Evolutionary conservation across 2,329 filamentous ascomycete genomes (phyloP).

Genomic region (Pestalotiopsis sp.): DNA sequence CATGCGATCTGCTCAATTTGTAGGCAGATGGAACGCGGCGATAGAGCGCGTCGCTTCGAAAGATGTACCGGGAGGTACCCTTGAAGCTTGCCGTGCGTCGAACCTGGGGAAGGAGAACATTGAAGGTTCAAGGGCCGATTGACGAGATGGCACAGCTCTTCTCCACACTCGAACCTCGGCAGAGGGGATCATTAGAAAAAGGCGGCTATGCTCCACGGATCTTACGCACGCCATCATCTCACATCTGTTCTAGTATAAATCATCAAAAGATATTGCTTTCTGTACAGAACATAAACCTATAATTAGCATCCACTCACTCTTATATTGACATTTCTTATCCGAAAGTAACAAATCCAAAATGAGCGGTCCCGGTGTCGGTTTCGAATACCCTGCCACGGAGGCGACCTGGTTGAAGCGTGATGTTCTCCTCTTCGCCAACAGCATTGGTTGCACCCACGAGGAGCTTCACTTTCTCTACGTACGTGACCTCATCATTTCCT

Average conservation of each 20-base stretch:
- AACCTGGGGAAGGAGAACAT: neutral
- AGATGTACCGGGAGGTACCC: neutral
- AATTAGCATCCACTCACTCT: neutral
- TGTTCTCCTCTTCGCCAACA: constrained; percentile 84
- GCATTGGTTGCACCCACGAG: constrained; percentile 80
- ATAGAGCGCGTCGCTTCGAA: neutral
- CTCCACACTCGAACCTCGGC: constrained; percentile 16
- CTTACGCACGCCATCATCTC: neutral
- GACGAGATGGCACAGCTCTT: constrained; percentile 3
- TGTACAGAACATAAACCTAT: neutral
- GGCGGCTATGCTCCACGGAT: constrained; percentile 11
- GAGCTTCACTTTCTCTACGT: constrained; percentile 94
- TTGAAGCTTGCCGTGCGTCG: neutral
- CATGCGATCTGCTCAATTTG: no score
- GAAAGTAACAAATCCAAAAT: constrained; percentile 25
- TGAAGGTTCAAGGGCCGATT: neutral
- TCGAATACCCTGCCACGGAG: constrained; percentile 73
- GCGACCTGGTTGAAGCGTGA: constrained; percentile 89
- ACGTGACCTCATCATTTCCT: constrained; percentile 29
- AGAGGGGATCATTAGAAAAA: constrained; percentile 10
- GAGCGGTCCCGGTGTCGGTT: constrained; percentile 63
- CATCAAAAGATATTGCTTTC: neutral
- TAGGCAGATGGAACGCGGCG: neutral
- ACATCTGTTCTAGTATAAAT: neutral
- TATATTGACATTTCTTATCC: neutral